A percentile compares a stretch with the other conserved stretches of the same genome.
These are phyloP conservation scores for Penicillium coffeae DNA, from an alignment of 495 filamentous ascomycete species.

Conservation along the genomic window DNA sequence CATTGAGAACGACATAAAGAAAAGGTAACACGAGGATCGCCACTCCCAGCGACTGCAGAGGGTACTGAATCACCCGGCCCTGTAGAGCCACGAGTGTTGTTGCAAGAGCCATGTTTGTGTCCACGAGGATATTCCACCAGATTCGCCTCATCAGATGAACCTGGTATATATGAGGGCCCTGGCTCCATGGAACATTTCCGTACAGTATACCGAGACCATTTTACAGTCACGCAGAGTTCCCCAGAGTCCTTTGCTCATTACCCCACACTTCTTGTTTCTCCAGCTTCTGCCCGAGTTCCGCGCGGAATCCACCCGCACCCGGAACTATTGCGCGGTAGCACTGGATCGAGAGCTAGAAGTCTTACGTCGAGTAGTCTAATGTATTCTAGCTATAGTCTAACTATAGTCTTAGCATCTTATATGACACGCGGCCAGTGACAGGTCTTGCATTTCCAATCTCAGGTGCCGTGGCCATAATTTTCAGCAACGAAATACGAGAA, in stretches of 20 bases:
- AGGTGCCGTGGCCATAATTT: too few relatives aligned
- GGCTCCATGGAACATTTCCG: constrained; percentile 7
- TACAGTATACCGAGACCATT: too few relatives aligned
- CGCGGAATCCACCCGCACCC: constrained; percentile 5
- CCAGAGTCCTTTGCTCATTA: too few relatives aligned
- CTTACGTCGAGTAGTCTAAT: too few relatives aligned
- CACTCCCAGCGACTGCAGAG: constrained; percentile 25
- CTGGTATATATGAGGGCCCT: neutral
- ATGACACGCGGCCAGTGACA: too few relatives aligned
- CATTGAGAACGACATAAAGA: constrained; percentile 50
- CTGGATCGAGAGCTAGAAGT: neutral
- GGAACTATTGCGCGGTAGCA: constrained; percentile 8
- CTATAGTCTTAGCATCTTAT: too few relatives aligned
- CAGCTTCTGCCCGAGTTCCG: constrained; percentile 9
- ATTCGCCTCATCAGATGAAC: too few relatives aligned
- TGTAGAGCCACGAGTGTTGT: constrained; percentile 24
- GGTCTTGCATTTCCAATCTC: too few relatives aligned
- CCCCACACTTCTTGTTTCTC: constrained; percentile 16
- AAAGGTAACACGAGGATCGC: constrained; percentile 27
- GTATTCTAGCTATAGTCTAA: too few relatives aligned
- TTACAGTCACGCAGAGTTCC: too few relatives aligned
- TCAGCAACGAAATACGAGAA: too few relatives aligned
- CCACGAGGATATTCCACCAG: neutral
- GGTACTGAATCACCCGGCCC: constrained; percentile 16
- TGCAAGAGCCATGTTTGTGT: constrained; percentile 29